phyloP scores from a whole-genome alignment of 2,329 filamentous ascomycete genomes.

The Metarhizium sp. region DNA sequence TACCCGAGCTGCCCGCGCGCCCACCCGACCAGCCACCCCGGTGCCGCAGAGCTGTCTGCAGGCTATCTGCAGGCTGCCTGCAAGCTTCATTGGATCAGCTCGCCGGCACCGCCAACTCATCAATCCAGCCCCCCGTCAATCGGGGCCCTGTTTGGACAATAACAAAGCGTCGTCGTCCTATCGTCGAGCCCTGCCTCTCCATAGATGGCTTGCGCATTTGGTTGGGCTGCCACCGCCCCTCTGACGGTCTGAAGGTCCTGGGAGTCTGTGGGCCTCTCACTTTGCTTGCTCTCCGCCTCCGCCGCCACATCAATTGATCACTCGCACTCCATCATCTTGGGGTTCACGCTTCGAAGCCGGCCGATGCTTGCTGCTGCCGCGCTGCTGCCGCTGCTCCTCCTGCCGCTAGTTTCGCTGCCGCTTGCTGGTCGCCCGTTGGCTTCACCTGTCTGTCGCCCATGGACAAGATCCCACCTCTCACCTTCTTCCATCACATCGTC shows the following conservation, averaged over 20 bases:
- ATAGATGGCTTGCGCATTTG: not conserved
- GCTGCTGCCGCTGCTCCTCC: not conserved
- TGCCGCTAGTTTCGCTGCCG: no score
- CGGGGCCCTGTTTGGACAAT: slow-evolving; percentile 1
- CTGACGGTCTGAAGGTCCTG: not conserved
- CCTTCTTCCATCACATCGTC: not conserved
- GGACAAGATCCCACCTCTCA: not conserved
- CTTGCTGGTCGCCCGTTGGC: not conserved
- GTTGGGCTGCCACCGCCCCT: not conserved
- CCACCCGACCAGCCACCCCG: slow-evolving; percentile 13
- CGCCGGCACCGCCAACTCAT: slow-evolving; percentile 31
- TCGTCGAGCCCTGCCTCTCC: not conserved
- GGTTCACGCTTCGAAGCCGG: no score
- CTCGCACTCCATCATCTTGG: no score
- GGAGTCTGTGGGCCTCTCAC: not conserved
- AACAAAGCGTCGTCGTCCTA: slow-evolving; percentile 2
- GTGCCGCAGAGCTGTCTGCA: slow-evolving; percentile 7
- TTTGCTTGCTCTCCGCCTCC: not conserved
- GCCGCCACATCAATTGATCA: not conserved
- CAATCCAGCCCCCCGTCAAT: slow-evolving; percentile 15
- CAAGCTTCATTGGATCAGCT: slow-evolving; percentile 24
- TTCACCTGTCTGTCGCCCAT: not conserved
- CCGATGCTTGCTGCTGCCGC: not conserved
- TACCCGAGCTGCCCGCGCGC: slow-evolving; percentile 8
- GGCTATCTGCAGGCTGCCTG: slow-evolving; percentile 12